phyloP scores from a whole-genome alignment of 371 early-diverging fungal species.

The Thermomucor indicae-seudaticae region DNA sequence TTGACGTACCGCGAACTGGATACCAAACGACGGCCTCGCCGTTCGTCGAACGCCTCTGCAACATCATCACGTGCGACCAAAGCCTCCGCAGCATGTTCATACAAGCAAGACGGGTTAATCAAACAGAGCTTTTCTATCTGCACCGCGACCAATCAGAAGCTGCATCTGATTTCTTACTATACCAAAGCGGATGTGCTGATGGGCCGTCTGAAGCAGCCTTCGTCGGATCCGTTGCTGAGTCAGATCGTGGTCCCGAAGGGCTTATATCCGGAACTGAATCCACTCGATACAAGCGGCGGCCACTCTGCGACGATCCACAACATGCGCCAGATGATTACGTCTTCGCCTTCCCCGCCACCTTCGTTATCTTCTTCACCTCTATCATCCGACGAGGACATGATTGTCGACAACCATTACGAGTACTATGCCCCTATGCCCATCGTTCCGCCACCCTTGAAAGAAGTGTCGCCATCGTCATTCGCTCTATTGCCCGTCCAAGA shows the following conservation, averaged over 20 bases:
- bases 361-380: slow-evolving; percentile 30
- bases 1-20: slow-evolving; percentile 75
- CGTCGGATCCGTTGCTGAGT: slow-evolving; percentile 44
- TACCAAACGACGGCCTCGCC: slow-evolving; percentile 44
- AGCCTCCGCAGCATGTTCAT: slow-evolving; percentile 41
- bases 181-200: slow-evolving; percentile 66
- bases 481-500: slow-evolving; percentile 34
- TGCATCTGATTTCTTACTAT: slow-evolving; percentile 88
- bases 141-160: slow-evolving; percentile 72
- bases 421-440: slow-evolving; percentile 4
- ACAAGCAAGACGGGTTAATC: slow-evolving; percentile 55
- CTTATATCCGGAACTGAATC: slow-evolving; percentile 58
- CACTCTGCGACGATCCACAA: slow-evolving; percentile 42
- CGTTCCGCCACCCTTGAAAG: slow-evolving; percentile 4
- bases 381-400: slow-evolving; percentile 26
- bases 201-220: slow-evolving; percentile 50
- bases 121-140: slow-evolving; percentile 64
- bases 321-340: slow-evolving; percentile 19
- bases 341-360: slow-evolving; percentile 10
- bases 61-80: slow-evolving; percentile 15
- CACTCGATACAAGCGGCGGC: slow-evolving; percentile 43
- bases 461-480: slow-evolving; percentile 3
- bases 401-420: background rate
- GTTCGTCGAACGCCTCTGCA: slow-evolving; percentile 17
- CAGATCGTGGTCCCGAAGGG: slow-evolving; percentile 57